Conservation (phyloP, 2,329 filamentous ascomycete genomes). For the Verruconis gallopava region DNA sequence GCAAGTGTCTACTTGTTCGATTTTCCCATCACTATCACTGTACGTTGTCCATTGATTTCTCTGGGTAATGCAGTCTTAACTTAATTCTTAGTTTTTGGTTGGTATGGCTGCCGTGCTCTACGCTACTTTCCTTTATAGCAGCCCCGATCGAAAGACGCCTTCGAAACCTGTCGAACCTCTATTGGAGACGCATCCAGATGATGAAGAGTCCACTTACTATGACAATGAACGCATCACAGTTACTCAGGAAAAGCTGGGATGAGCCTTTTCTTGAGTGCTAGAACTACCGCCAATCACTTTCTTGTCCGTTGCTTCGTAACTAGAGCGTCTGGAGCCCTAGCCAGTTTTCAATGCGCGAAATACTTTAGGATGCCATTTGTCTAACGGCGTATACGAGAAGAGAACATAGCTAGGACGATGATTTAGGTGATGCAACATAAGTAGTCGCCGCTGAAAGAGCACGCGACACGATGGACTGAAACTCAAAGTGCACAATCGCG, state of each 20-base stretch:
- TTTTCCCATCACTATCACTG: slow-evolving; percentile 57
- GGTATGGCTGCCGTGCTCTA: slow-evolving; percentile 68
- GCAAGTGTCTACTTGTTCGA: slow-evolving; percentile 80
- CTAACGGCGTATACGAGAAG: too few species aligned
- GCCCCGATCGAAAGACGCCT: slow-evolving; percentile 50
- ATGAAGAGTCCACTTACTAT: slow-evolving; percentile 9
- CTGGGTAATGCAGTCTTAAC: slow-evolving; percentile 2
- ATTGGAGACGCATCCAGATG: slow-evolving; percentile 48
- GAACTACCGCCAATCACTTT: too few species aligned
- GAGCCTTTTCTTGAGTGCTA: too few species aligned
- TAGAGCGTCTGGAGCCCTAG: too few species aligned
- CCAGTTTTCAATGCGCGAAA: too few species aligned
- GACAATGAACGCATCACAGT: slow-evolving; percentile 6
- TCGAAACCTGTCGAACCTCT: slow-evolving; percentile 37
- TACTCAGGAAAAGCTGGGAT: slow-evolving; percentile 3
- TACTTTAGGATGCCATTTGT: too few species aligned
- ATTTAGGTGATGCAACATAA: too few species aligned
- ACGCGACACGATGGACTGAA: too few species aligned
- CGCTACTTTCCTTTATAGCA: slow-evolving; percentile 76
- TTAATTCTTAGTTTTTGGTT: slow-evolving; percentile 53
- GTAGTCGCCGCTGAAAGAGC: too few species aligned
- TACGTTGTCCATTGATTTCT: slow-evolving; percentile 36
- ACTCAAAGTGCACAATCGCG: too few species aligned
- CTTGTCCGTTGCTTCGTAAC: too few species aligned
- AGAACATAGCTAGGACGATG: too few species aligned